These are phyloP conservation scores for Penicillium sp. DNA, from an alignment of 2,329 filamentous ascomycete species.

Conservation along the genomic window DNA sequence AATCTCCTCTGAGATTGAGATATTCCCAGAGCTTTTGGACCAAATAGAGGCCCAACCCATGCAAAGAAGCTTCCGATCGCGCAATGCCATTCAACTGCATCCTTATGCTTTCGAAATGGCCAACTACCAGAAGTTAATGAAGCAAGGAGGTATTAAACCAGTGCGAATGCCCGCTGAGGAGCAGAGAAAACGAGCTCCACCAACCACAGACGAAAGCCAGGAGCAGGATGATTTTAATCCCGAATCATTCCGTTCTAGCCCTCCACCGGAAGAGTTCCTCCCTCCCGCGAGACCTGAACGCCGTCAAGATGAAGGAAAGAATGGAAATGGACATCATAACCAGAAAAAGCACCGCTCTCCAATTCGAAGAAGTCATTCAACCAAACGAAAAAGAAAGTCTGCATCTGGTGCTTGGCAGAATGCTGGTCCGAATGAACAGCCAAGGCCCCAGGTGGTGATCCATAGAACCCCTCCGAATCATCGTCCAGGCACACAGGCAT, in stretches of 20 bases:
- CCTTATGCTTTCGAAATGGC: constrained; percentile 50
- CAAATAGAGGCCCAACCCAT: constrained; percentile 24
- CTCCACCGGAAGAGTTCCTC: constrained; percentile 30
- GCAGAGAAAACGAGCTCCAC: constrained; percentile 9
- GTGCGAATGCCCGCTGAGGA: constrained; percentile 33
- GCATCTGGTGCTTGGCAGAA: constrained; percentile 15
- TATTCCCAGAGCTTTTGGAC: constrained; percentile 28
- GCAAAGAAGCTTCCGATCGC: constrained; percentile 42
- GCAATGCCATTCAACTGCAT: constrained; percentile 51
- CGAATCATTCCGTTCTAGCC: constrained; percentile 33
- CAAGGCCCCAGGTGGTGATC: constrained; percentile 28
- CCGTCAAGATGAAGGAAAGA: constrained; percentile 2
- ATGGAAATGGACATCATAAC: constrained; percentile 3
- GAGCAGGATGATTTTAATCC: constrained; percentile 34
- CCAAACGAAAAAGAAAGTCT: constrained; percentile 40
- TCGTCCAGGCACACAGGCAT: constrained; percentile 16
- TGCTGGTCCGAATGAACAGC: constrained; percentile 7
- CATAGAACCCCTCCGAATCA: constrained; percentile 18
- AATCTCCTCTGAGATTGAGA: constrained; percentile 20
- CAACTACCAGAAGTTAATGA: constrained; percentile 43
- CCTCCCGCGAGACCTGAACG: constrained; percentile 23
- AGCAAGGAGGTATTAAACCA: constrained; percentile 44
- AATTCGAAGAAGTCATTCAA: constrained; percentile 13
- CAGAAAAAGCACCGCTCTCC: constrained; percentile 1
- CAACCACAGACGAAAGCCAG: constrained; percentile 31